Evolutionary conservation across 2,329 filamentous ascomycete species (phyloP), one percentile per base, ranked within the genome.

Genomic region (Chaetomiaceae sp.): DNA sequence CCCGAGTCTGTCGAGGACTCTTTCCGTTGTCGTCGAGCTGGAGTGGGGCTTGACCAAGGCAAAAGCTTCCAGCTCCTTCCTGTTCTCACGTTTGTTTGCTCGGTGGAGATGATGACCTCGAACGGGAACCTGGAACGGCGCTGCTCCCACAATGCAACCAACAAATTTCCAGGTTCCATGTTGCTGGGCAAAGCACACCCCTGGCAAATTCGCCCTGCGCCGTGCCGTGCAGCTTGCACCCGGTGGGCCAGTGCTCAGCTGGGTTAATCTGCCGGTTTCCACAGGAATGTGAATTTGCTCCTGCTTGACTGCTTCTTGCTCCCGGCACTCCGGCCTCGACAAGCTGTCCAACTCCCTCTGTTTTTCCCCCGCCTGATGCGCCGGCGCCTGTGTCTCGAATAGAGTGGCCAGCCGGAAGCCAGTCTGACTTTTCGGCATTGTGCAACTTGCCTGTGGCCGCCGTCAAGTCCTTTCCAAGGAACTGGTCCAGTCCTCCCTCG

Each of bases 261-360:
- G 8, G 15, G 31, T 29, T 36, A 60, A 62, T 64, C 60, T 61
- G 56, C 64, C 60, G 63, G 67, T 69, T 68, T 68, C 66, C 68
- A 64, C 64, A 69, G 68, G 68, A 69, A 70, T 70, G 67, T 59
- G 60, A 63, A 58, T 66, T 66, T 66, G 59, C 60, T 58, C 56
- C n/a, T n/a, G n/a, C n/a, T n/a, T n/a, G n/a, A n/a, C 55, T 58
- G 46, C 51, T 47, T 59, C 57, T 48, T 47, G 51, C 47, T 25
- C 51, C 33, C 29, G 53, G 51, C 48, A 54, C 55, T 59, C 57
- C 48, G 52, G 53, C 47, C 61, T 58, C 58, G 27, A 60, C 36
- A 53, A 55, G 25, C 46, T 20, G n/a, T 33, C 11, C 44, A 46
- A 44, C 39, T 23, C 29, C 39, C 25, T n/a, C n/a, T n/a, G n/a